Evolutionary conservation across 202 grass and related monocot genomes (phyloP).

Genomic region (Tripidium arundinaceum): DNA sequence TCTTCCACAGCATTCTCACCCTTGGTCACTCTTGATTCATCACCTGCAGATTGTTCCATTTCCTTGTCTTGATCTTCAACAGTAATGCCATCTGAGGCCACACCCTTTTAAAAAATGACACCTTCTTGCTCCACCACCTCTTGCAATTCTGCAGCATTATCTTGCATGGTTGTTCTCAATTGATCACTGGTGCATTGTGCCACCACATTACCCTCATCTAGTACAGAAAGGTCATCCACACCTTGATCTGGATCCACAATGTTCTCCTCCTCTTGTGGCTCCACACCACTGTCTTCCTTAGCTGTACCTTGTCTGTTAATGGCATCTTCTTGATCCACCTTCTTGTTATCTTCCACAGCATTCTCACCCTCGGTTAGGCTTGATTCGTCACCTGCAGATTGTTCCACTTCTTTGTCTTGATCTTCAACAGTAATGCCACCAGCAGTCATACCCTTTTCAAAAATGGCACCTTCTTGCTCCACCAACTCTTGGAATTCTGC

Average conservation of each 20-base stretch:
- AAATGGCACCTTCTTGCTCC: conserved; percentile 8
- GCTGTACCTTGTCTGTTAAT: background rate
- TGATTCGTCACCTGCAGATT: background rate
- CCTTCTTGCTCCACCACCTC: conserved; percentile 7
- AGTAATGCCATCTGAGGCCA: background rate
- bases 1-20: background rate
- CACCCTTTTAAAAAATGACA: background rate
- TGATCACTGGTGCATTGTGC: conserved; percentile 1
- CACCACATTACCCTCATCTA: background rate
- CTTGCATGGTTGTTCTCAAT: background rate
- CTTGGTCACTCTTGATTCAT: background rate
- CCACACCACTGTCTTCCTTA: conserved; percentile 5
- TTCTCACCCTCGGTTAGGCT: background rate
- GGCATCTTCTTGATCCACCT: conserved; percentile 17
- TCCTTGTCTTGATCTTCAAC: conserved; percentile 12
- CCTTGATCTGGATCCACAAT: background rate
- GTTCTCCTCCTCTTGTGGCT: background rate
- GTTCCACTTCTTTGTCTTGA: conserved; percentile 7
- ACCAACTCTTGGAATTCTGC: background rate
- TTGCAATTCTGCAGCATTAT: background rate
- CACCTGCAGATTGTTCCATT: background rate
- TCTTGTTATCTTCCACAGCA: conserved; percentile 2
- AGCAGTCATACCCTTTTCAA: background rate
- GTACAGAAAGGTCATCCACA: background rate
- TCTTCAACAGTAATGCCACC: conserved; percentile 9